phyloP scores from a whole-genome alignment of 1,284 basidiomycete genomes.

The Cystobasidium sp. region DNA sequence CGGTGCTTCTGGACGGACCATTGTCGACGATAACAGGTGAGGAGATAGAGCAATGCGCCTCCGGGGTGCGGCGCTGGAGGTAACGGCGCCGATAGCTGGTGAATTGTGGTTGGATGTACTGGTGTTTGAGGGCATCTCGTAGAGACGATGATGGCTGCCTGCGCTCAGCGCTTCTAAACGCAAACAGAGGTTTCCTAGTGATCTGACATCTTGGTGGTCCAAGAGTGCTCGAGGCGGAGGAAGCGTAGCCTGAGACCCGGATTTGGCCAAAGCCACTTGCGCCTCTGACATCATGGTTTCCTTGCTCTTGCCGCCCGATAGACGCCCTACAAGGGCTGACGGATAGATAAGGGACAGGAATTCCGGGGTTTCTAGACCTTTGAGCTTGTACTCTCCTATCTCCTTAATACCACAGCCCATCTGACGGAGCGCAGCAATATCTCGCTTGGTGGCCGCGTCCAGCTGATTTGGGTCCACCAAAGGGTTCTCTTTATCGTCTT shows the following conservation, averaged over 20 bases:
- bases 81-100: slow-evolving; percentile 62
- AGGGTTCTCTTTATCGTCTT: slow-evolving; percentile 52
- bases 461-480: slow-evolving; percentile 45
- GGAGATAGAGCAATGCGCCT: slow-evolving; percentile 33
- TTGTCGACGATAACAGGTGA: slow-evolving; percentile 17
- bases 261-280: slow-evolving; percentile 41
- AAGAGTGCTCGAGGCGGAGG: slow-evolving; percentile 65
- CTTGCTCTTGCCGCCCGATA: slow-evolving; percentile 55
- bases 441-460: slow-evolving; percentile 52
- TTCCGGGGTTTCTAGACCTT: slow-evolving; percentile 82
- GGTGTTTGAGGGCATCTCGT: slow-evolving; percentile 54
- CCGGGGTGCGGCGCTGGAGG: slow-evolving; percentile 39
- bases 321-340: slow-evolving; percentile 72
- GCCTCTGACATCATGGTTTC: slow-evolving; percentile 26
- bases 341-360: slow-evolving; percentile 84
- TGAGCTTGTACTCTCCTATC: slow-evolving; percentile 89
- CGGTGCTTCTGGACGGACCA: slow-evolving; percentile 70
- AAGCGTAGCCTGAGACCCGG: slow-evolving; percentile 49
- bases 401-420: slow-evolving; percentile 75
- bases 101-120: slow-evolving; percentile 63
- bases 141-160: slow-evolving; percentile 56
- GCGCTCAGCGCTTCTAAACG: slow-evolving; percentile 81
- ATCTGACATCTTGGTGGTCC: slow-evolving; percentile 73
- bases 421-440: slow-evolving; percentile 66
- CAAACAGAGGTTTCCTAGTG: slow-evolving; percentile 75